These are phyloP conservation scores for Picea glauca DNA, from an alignment of 75 land plant species.

Conservation along the genomic window DNA sequence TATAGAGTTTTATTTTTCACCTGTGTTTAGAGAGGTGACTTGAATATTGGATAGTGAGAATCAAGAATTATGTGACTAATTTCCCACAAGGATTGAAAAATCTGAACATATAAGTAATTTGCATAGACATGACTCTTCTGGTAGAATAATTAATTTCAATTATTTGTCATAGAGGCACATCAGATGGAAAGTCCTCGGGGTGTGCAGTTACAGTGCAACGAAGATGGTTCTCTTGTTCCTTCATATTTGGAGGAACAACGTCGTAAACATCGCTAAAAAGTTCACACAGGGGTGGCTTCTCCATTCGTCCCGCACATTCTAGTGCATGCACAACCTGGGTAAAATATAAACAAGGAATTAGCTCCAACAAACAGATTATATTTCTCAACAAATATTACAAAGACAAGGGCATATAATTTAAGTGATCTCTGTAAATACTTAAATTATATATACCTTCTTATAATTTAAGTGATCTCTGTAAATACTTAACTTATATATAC, in stretches of 20 bases:
- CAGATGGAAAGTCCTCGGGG: slow-evolving; percentile 63
- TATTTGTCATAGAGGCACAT: slow-evolving; percentile 29
- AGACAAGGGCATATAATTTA: neutral
- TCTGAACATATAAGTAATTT: too few species aligned
- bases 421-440: neutral
- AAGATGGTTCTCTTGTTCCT: too few species aligned
- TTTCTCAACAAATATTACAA: neutral
- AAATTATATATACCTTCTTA: too few species aligned
- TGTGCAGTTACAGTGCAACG: slow-evolving; percentile 34
- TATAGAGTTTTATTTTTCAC: too few species aligned
- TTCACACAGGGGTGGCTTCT: slow-evolving; percentile 59
- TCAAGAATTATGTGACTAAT: too few species aligned
- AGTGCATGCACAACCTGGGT: slow-evolving; percentile 61
- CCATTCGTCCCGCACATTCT: slow-evolving; percentile 54
- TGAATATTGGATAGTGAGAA: too few species aligned
- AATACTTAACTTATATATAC: neutral
- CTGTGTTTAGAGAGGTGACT: too few species aligned
- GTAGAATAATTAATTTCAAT: too few species aligned
- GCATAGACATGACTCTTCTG: too few species aligned
- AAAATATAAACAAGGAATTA: neutral
- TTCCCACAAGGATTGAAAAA: too few species aligned
- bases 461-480: neutral
- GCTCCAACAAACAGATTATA: neutral
- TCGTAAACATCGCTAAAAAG: too few species aligned
- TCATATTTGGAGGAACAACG: too few species aligned